Percentiles rank a stretch among this genome's conserved stretches.
Evolutionary conservation across 2,329 filamentous ascomycete genomes (phyloP).

Genomic region (Allantophomopsis cytisporea): DNA sequence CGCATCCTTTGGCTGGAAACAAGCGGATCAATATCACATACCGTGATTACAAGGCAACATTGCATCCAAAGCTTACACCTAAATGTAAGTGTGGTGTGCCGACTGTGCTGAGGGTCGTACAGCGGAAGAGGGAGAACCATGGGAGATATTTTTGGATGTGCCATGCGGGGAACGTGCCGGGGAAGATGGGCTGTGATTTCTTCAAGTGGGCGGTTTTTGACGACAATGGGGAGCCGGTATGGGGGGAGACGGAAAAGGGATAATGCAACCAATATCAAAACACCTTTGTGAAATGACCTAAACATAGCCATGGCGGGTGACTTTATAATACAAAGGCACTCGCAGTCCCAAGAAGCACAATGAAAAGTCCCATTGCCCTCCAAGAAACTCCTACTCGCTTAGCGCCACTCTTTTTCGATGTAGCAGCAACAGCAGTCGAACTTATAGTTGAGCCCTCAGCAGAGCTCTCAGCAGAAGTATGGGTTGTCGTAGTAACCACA

Average conservation of each 20-base stretch:
- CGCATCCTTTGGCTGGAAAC: constrained; percentile 70
- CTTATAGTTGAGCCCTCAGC: too few species aligned
- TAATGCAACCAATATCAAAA: too few species aligned
- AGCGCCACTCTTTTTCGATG: too few species aligned
- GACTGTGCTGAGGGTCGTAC: constrained; percentile 60
- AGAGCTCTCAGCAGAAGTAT: too few species aligned
- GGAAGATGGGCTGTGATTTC: constrained; percentile 56
- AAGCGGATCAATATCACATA: constrained; percentile 90
- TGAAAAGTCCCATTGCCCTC: too few species aligned
- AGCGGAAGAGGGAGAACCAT: constrained; percentile 60
- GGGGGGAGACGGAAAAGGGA: constrained; percentile 20
- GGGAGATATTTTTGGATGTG: constrained; percentile 95
- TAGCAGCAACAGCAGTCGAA: too few species aligned
- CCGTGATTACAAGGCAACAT: constrained; percentile 63
- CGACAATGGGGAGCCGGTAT: constrained; percentile 69
- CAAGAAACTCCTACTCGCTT: too few species aligned
- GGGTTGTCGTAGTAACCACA: constrained; percentile 3
- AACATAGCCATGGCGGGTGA: too few species aligned
- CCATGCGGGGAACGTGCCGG: constrained; percentile 58
- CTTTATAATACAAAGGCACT: too few species aligned
- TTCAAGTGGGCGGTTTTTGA: constrained; percentile 84
- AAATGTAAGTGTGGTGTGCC: constrained; percentile 64
- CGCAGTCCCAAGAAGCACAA: too few species aligned
- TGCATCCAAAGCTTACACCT: constrained; percentile 69
- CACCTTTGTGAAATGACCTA: too few species aligned